phyloP scores from a whole-genome alignment of 2,329 filamentous ascomycete species.

The Alternaria sp. region DNA sequence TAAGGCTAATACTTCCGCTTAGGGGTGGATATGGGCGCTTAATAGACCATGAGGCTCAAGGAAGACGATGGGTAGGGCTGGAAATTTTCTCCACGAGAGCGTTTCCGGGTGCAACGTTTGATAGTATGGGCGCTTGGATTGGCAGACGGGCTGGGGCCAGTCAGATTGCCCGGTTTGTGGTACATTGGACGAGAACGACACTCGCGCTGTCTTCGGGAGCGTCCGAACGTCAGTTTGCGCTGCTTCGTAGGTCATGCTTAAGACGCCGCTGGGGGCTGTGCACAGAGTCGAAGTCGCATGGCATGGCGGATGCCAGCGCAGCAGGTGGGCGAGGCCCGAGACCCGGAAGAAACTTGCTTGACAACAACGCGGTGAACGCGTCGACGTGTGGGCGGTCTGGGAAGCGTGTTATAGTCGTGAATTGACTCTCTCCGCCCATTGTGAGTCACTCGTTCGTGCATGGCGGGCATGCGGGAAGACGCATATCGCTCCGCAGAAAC shows the following conservation, averaged over 20 bases:
- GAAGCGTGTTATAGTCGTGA: slow-evolving; percentile 50
- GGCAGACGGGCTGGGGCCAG: slow-evolving; percentile 30
- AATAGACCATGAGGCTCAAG: slow-evolving; percentile 43
- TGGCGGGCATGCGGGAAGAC: slow-evolving; percentile 26
- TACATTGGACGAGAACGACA: slow-evolving; percentile 21
- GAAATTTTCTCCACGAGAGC: slow-evolving; percentile 28
- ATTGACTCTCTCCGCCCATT: slow-evolving; percentile 32
- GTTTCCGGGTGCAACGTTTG: slow-evolving; percentile 36
- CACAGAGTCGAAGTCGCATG: slow-evolving; percentile 5
- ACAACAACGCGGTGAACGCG: slow-evolving; percentile 44
- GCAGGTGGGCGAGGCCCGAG: slow-evolving; percentile 36
- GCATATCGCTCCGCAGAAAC: slow-evolving; percentile 37
- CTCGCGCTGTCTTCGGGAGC: slow-evolving; percentile 27
- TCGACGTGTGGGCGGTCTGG: slow-evolving; percentile 30
- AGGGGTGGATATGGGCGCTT: slow-evolving; percentile 36
- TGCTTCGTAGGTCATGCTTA: background rate
- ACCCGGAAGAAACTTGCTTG: slow-evolving; percentile 33
- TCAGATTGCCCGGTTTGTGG: slow-evolving; percentile 15
- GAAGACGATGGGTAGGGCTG: slow-evolving; percentile 19
- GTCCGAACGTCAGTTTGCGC: slow-evolving; percentile 15
- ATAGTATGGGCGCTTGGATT: slow-evolving; percentile 40
- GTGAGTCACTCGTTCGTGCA: slow-evolving; percentile 46
- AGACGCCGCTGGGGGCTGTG: slow-evolving; percentile 11
- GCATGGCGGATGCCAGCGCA: slow-evolving; percentile 16
- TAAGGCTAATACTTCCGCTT: slow-evolving; percentile 31